phyloP scores from a whole-genome alignment of 805 yeast species.

The Starmerella bacillaris region DNA sequence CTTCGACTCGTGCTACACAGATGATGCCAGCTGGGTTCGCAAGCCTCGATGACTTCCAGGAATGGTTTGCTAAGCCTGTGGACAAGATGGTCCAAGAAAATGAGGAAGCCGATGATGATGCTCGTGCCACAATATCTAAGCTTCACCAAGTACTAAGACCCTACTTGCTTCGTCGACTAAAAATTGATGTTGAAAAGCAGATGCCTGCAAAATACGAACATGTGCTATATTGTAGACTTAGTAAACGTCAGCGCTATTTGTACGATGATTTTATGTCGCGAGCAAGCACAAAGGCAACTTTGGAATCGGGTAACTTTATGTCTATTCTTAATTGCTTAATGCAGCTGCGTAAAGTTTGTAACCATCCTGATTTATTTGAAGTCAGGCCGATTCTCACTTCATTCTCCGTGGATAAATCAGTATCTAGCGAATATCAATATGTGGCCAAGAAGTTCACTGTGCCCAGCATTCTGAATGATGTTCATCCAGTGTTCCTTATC shows the following conservation, averaged over 20 bases:
- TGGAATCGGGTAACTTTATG: constrained; percentile 84
- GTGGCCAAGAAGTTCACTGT: constrained; percentile 11
- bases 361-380: constrained; percentile 90
- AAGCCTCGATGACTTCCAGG: constrained; percentile 84
- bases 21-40: constrained; percentile 90
- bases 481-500: background rate
- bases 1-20: constrained; percentile 44
- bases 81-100: constrained; percentile 77
- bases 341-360: constrained; percentile 94
- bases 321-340: constrained; percentile 91
- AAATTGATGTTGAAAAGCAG: constrained; percentile 93
- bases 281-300: constrained; percentile 84
- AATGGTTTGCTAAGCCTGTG: constrained; percentile 97
- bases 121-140: constrained; percentile 67
- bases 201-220: constrained; percentile 98
- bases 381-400: constrained; percentile 90
- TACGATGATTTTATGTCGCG: constrained; percentile 96
- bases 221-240: constrained; percentile 73
- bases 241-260: constrained; percentile 76
- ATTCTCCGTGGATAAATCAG: constrained; percentile 53
- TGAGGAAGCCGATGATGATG: constrained; percentile 46
- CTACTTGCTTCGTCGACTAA: constrained; percentile 71
- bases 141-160: constrained; percentile 90
- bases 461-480: background rate
- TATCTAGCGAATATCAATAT: constrained; percentile 29